Evolutionary conservation across 768 basidiomycete genomes (phyloP), one percentile per base, ranked within the genome.

Genomic region (Tylopilus plumbeoviolaceoides): DNA sequence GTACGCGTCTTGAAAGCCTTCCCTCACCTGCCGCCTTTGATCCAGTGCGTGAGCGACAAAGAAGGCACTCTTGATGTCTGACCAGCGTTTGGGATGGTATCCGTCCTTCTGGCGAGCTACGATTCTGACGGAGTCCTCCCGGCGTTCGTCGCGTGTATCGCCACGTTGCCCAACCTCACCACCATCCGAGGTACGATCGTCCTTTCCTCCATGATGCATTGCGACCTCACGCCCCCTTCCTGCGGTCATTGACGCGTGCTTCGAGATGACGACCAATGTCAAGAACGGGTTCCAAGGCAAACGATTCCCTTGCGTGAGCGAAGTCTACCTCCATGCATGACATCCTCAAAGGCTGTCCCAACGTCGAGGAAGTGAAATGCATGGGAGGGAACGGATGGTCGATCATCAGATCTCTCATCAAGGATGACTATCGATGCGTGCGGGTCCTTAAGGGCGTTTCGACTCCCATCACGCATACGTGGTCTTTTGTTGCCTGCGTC

Each of bases 271-370:
- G n/a, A n/a, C n/a, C n/a, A n/a, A n/a, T n/a, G n/a, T n/a, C n/a
- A 47, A 52, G 46, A 27, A 51, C 5, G 44, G n/a, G 27, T 53
- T 62, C 17, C 25, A 38, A 40, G 50, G 46, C 3, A 45, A 42
- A n/a, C n/a, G n/a, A n/a, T n/a, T n/a, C n/a, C 55, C 55, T 2
- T 36, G 43, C 0, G 54, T 54, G 9, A 42, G 41, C 41, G 59
- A 25, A 20, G 51, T 57, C 25, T 28, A 5, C 27, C 27, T 44
- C 39, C 17, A 51, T 43, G 17, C 52, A 54, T 20, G 35, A 46
- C 35, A 55, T 59, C 21, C 40, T 54, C 49, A 46, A 50, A 20
- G 48, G 46, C 12, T 57, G 51, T 40, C 55, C 52, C 23, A 44
- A 46, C 30, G 18, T 61, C 17, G 55, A 58, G 35, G 36, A 51